Evolutionary conservation across 2,329 filamentous ascomycete genomes (phyloP).

Genomic region (Fulvia fulva): DNA sequence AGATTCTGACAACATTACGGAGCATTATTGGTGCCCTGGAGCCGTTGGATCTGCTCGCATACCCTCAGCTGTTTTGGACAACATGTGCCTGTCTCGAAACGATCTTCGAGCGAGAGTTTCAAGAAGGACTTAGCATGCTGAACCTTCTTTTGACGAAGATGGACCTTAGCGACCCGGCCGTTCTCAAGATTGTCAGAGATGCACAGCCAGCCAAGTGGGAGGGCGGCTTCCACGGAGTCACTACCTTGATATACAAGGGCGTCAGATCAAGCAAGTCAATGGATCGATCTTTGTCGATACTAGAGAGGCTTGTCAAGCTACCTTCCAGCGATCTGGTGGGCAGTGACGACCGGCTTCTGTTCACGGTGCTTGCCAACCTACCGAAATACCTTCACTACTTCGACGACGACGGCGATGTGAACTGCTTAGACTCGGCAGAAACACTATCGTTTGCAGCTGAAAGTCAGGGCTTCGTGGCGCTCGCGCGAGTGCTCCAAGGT

Average conservation of each 20-base stretch:
- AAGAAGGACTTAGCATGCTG: conserved; percentile 87
- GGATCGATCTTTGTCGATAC: conserved; percentile 68
- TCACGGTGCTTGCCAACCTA: conserved; percentile 85
- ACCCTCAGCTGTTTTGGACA: conserved; percentile 96
- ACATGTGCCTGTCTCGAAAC: conserved; percentile 94
- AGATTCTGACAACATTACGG: conserved; percentile 90
- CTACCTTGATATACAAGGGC: conserved; percentile 84
- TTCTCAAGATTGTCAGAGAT: conserved; percentile 69
- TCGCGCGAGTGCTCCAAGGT: conserved; percentile 65
- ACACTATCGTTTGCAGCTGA: conserved; percentile 70
- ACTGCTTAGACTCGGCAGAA: conserved; percentile 61
- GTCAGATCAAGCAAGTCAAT: conserved; percentile 81
- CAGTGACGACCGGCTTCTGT: conserved; percentile 75
- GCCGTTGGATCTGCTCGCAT: conserved; percentile 73
- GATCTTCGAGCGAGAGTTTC: conserved; percentile 91
- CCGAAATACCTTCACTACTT: conserved; percentile 78
- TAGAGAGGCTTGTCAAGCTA: conserved; percentile 74
- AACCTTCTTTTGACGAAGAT: conserved; percentile 80
- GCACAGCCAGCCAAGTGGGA: conserved; percentile 85
- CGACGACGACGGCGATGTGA: conserved; percentile 59
- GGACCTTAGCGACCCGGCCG: conserved; percentile 66
- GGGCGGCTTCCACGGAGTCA: conserved; percentile 78
- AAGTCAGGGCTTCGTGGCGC: conserved; percentile 61
- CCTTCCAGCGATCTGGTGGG: conserved; percentile 79
- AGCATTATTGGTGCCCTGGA: conserved; percentile 85